Evolutionary conservation across 2,329 filamentous ascomycete species (phyloP), one percentile per base, ranked within the genome.

Genomic region (Capronia epimyces): DNA sequence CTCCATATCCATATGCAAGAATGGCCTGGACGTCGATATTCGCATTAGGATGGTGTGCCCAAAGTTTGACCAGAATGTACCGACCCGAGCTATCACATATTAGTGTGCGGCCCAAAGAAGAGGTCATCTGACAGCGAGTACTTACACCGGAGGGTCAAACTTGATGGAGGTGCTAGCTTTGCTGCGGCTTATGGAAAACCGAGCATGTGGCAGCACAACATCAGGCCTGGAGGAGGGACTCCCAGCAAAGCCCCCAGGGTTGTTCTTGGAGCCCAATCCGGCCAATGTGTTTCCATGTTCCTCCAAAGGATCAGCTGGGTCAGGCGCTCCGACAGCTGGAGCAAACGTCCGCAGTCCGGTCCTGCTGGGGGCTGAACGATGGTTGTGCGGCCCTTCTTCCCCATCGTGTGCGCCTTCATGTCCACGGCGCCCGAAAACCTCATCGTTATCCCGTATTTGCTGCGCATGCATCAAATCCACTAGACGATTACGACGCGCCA

Each of bases 11-110:
- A 37, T 37, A 46, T 1, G 84, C 86, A 51, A 89, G 79, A 20
- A 96, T 83, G 40, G 84, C 88, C 67, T 95, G 86, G 32, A 97
- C 89, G 64, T 95, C 89, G 57, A 96, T 94, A 62, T 94, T 95
- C 3, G 79, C 75, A 42, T 83, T 81, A 21, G 81, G 78, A 52
- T 81, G 80, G 1, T 86, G 86, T 62, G 84, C 89, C 87, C 89
- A 96, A 66, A 96, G 81, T 73, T 96, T 96, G 57, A 97, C 74
- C 36, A 96, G 70, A 46, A 97, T 85, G 66, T 86, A 94, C 50
- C 87, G 80, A 3, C 87, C 87, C 9, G 87, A 51, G 10, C 54
- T 63, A 46, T 16, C 40, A 32, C 7, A 29, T 6, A 7, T 52
- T 36, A 40, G 37, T 43, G 16, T 46, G 15, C 18, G 7, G 39